phyloP scores from a whole-genome alignment of 2,329 filamentous ascomycete genomes.

The Stachybotrys chartarum region DNA sequence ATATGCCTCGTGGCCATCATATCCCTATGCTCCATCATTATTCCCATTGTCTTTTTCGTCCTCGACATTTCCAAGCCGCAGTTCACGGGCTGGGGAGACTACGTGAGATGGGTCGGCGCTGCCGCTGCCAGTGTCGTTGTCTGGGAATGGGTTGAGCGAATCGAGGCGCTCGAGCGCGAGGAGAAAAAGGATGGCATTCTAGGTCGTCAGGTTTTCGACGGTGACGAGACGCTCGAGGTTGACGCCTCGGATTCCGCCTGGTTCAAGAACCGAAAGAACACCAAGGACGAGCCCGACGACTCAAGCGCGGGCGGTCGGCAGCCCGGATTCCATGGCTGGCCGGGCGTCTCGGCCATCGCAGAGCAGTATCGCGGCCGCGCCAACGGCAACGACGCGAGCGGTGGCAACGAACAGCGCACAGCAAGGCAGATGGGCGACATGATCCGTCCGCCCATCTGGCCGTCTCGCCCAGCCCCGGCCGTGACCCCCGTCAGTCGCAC shows the following conservation, averaged over 20 bases:
- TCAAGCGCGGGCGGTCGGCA: slow-evolving; percentile 8
- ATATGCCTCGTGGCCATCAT: slow-evolving; percentile 74
- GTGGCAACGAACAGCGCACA: slow-evolving; percentile 1
- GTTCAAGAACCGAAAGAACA: slow-evolving; percentile 30
- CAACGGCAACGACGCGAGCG: slow-evolving; percentile 1
- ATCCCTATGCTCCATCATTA: slow-evolving; percentile 73
- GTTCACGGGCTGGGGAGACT: slow-evolving; percentile 89
- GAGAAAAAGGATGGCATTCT: slow-evolving; percentile 92
- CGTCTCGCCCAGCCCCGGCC: slow-evolving; percentile 45
- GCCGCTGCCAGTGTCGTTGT: slow-evolving; percentile 93
- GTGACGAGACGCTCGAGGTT: slow-evolving; percentile 80
- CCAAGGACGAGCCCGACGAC: slow-evolving; percentile 18
- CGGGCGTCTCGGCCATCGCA: slow-evolving; percentile 16
- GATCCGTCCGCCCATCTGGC: slow-evolving; percentile 45
- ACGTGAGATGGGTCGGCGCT: slow-evolving; percentile 92
- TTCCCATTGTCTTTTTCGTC: slow-evolving; percentile 89
- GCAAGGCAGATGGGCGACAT: slow-evolving; percentile 25
- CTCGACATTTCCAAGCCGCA: slow-evolving; percentile 80
- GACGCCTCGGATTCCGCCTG: slow-evolving; percentile 44
- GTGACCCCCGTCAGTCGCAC: slow-evolving; percentile 53
- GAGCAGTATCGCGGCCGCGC: slow-evolving; percentile 16
- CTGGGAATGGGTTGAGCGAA: slow-evolving; percentile 96
- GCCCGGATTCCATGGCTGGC: slow-evolving; percentile 17
- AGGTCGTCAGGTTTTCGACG: slow-evolving; percentile 85
- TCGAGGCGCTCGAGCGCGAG: slow-evolving; percentile 85